phyloP scores from a whole-genome alignment of 1,284 basidiomycete genomes.

The Sphaerobolus stellatus region DNA sequence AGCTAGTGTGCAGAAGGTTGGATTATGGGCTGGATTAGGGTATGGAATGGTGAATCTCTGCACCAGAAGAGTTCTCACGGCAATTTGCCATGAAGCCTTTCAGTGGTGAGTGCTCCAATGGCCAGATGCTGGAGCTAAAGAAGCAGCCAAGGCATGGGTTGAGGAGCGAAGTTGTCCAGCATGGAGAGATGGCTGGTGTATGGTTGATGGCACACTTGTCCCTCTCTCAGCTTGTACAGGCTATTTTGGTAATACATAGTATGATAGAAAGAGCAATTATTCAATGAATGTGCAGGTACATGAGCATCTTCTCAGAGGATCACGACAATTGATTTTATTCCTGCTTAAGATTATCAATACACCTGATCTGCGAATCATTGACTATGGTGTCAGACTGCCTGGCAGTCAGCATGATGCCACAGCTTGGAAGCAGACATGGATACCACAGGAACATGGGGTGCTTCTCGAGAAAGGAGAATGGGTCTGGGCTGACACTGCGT shows the following conservation, averaged over 20 bases:
- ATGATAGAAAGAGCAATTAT: slow-evolving; percentile 35
- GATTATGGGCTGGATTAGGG: too few species aligned
- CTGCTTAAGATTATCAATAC: slow-evolving; percentile 25
- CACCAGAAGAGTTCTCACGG: too few species aligned
- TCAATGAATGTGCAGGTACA: slow-evolving; percentile 35
- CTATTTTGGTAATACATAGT: slow-evolving; percentile 32
- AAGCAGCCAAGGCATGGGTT: slow-evolving; percentile 26
- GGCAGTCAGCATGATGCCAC: slow-evolving; percentile 35
- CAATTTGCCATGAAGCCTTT: too few species aligned
- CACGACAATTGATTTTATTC: neutral
- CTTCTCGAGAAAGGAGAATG: slow-evolving; percentile 29
- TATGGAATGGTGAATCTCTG: too few species aligned
- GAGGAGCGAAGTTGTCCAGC: slow-evolving; percentile 25
- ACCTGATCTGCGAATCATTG: slow-evolving; percentile 33
- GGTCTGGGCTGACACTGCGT: slow-evolving; percentile 37
- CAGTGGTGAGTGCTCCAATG: too few species aligned
- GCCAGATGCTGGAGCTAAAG: slow-evolving; percentile 20
- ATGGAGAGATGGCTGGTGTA: slow-evolving; percentile 32
- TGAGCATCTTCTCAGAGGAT: slow-evolving; percentile 2
- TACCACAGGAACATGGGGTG: slow-evolving; percentile 21
- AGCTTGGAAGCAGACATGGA: slow-evolving; percentile 29
- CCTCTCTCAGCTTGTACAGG: slow-evolving; percentile 26
- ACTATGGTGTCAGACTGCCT: slow-evolving; percentile 29
- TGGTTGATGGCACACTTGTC: slow-evolving; percentile 36
- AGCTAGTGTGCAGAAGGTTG: too few species aligned